Evolutionary conservation across 306 rosid species (phyloP).

Genomic region (Alnus glutinosa): DNA sequence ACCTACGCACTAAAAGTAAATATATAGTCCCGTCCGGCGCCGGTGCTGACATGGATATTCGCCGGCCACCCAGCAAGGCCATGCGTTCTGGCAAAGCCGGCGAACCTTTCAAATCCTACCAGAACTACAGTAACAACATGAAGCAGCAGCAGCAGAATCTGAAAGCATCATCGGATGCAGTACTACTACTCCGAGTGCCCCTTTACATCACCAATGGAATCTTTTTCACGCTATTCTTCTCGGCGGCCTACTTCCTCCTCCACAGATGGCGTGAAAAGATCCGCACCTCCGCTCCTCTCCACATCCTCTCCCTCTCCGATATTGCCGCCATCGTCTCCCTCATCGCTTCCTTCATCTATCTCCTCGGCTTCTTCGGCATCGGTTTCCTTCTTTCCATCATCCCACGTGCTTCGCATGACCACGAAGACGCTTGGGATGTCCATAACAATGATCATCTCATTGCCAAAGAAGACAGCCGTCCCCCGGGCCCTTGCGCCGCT

Average conservation of each 20-base stretch:
- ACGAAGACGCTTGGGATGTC: constrained; percentile 48
- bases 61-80: too few relatives aligned
- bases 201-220: constrained; percentile 59
- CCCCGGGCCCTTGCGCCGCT: constrained; percentile 40
- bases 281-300: constrained; percentile 82
- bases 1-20: too few relatives aligned
- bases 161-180: too few relatives aligned
- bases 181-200: constrained; percentile 38
- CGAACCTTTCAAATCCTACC: too few relatives aligned
- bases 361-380: constrained; percentile 79
- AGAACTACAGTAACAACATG: too few relatives aligned
- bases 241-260: constrained; percentile 75
- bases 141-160: too few relatives aligned
- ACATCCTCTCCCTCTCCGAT: constrained; percentile 66
- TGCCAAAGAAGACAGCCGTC: too few relatives aligned
- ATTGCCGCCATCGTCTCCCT: constrained; percentile 58
- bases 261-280: constrained; percentile 85
- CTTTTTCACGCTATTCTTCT: constrained; percentile 74
- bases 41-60: too few relatives aligned
- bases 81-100: too few relatives aligned
- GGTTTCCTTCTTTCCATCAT: constrained; percentile 62
- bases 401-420: constrained; percentile 51
- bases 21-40: too few relatives aligned
- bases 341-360: constrained; percentile 73
- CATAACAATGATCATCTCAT: constrained; percentile 16